Evolutionary conservation across 805 yeast species (phyloP), one percentile per base, ranked within the genome.

Genomic region (Saturnispora kantuleensis): DNA sequence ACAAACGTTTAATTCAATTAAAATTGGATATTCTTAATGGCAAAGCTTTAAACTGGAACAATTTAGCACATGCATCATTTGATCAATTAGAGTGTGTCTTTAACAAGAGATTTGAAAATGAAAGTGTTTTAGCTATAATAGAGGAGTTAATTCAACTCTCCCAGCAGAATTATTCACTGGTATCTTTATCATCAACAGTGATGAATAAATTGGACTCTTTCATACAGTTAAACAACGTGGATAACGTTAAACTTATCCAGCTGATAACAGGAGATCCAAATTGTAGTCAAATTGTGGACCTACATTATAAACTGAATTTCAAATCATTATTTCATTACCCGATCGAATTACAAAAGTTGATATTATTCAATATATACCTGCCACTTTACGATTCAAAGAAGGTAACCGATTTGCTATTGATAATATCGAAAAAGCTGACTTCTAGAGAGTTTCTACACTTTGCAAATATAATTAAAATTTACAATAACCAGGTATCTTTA

Each of bases 361-460:
- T 41, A 6, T 10, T 41, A 16, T 41, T 41, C 2, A 41, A 41
- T 9, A 41, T 41, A 13, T 35, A 26, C 15, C 17, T 35, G 5
- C 44, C 44, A 26, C 18, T 41, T 4, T 21, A 32, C n/a, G 35
- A 32, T 3, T 26, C 11, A 15, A 21, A 30, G 10, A 35, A 16
- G 15, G 13, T 35, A 7, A 26, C 15, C 2, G 30, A 38, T 15
- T 7, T 38, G 3, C 8, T 38, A 30, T 28, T 9, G 8, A 29
- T 10, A 11, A 30, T 11, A 30, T 41, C 38, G 9, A 34, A 29
- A 17, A 21, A n/a, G 13, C 4, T 33, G 15, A 13, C 39, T 11
- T 11, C 31, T 6, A 21, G 12, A 15, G 33, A 41, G 12, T 26
- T 35, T 3, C 36, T 30, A 10, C 10, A 36, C 2, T 18, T 33